These are phyloP conservation scores for Amniculicola lignicola DNA, from an alignment of 495 filamentous ascomycete genomes.

Conservation along the genomic window DNA sequence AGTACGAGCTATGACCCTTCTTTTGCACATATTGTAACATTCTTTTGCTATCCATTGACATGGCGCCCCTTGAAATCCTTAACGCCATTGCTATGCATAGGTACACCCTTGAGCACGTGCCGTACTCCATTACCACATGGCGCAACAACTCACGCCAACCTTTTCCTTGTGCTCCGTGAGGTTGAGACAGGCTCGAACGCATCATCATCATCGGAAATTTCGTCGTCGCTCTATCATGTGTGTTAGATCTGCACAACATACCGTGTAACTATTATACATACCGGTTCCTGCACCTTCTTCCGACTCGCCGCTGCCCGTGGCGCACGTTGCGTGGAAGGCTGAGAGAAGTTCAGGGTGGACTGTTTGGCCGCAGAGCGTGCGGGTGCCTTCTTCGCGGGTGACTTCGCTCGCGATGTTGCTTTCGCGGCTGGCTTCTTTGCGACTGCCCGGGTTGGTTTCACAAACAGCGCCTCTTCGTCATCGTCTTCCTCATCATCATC, in stretches of 20 bases:
- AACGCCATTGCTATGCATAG: slow-evolving; percentile 20
- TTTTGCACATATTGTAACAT: no score
- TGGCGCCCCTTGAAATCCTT: no score
- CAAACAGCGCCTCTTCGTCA: slow-evolving; percentile 51
- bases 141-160: no score
- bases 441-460: slow-evolving; percentile 50
- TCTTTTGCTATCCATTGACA: no score
- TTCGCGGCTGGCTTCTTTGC: slow-evolving; percentile 45
- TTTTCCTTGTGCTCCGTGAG: slow-evolving; percentile 16
- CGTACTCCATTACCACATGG: not conserved
- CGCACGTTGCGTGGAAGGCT: slow-evolving; percentile 45
- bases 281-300: slow-evolving; percentile 41
- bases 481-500: slow-evolving; percentile 69
- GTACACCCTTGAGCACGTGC: no score
- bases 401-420: slow-evolving; percentile 38
- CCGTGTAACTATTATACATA: slow-evolving; percentile 37
- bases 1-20: no score
- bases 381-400: slow-evolving; percentile 40
- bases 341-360: slow-evolving; percentile 70
- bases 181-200: slow-evolving; percentile 54
- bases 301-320: slow-evolving; percentile 47
- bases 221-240: slow-evolving; percentile 72
- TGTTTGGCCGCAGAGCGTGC: slow-evolving; percentile 52
- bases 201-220: slow-evolving; percentile 72
- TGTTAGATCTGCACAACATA: no score